These are phyloP conservation scores for Penicillium sp. DNA, from an alignment of 2,329 filamentous ascomycete species.

Conservation along the genomic window DNA sequence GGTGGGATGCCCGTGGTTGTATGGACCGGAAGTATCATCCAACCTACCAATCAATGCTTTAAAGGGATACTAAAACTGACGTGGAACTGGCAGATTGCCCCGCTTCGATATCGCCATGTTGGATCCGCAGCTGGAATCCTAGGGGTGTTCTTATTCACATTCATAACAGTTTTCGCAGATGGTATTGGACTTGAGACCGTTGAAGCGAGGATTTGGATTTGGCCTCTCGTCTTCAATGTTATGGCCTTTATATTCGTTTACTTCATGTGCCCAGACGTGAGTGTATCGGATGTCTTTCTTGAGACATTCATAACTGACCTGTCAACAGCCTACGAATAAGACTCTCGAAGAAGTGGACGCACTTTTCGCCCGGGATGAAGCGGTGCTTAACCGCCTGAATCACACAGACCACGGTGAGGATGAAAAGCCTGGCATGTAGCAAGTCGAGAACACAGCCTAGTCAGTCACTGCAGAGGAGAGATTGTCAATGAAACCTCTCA, in stretches of 20 bases:
- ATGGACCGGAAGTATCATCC: conserved; percentile 7
- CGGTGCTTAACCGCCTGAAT: not conserved
- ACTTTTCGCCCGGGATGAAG: not conserved
- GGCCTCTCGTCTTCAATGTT: conserved; percentile 5
- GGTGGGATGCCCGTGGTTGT: conserved; percentile 13
- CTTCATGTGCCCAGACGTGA: conserved; percentile 16
- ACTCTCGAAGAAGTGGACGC: not conserved
- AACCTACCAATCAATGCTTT: not conserved
- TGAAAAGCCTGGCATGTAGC: not conserved
- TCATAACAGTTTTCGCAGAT: conserved; percentile 8
- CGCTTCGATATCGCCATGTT: conserved; percentile 11
- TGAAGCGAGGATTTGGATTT: conserved; percentile 4
- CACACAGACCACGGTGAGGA: not conserved
- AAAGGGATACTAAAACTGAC: not conserved
- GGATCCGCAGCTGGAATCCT: conserved; percentile 2
- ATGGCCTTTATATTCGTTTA: conserved; percentile 5
- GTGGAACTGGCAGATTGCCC: conserved; percentile 7
- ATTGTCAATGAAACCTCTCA: not conserved
- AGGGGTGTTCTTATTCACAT: conserved; percentile 6
- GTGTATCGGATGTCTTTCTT: not conserved
- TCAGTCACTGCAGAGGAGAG: not conserved
- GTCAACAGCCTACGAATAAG: not conserved
- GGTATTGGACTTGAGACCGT: conserved; percentile 6
- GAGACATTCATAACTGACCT: not conserved
- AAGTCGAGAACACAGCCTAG: not conserved